phyloP scores from a whole-genome alignment of 306 rosid genomes.

The Glycine soja region DNA sequence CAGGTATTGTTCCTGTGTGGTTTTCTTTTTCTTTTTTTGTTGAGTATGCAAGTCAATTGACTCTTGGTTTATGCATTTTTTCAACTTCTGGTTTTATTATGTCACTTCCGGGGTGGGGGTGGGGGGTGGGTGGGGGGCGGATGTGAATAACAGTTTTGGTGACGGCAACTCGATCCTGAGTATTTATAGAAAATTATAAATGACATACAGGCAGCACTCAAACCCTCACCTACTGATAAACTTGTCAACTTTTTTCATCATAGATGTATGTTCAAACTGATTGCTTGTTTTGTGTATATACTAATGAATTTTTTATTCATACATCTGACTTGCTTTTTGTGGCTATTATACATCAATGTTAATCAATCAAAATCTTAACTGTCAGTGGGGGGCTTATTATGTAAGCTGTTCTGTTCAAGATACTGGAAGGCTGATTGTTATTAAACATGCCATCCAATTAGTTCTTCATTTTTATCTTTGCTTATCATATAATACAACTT shows the following conservation, averaged over 20 bases:
- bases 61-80: not conserved
- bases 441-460: not conserved
- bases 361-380: not conserved
- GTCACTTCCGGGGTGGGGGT: too few species aligned
- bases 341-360: not conserved
- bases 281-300: not conserved
- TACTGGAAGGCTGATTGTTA: constrained; percentile 18
- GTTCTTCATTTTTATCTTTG: not conserved
- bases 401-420: constrained; percentile 23
- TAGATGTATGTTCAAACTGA: not conserved
- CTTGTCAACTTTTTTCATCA: constrained; percentile 11
- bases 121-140: too few species aligned
- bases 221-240: not conserved
- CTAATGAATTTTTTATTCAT: not conserved
- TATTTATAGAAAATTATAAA: not conserved
- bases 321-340: not conserved
- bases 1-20: constrained; percentile 58
- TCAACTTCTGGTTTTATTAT: constrained; percentile 16
- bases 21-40: not conserved
- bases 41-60: not conserved
- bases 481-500: constrained; percentile 38
- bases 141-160: constrained; percentile 2
- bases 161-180: constrained; percentile 3
- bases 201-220: constrained; percentile 5
- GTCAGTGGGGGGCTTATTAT: constrained; percentile 21